phyloP scores from a whole-genome alignment of 495 filamentous ascomycete species.

The Penicillium fimorum region DNA sequence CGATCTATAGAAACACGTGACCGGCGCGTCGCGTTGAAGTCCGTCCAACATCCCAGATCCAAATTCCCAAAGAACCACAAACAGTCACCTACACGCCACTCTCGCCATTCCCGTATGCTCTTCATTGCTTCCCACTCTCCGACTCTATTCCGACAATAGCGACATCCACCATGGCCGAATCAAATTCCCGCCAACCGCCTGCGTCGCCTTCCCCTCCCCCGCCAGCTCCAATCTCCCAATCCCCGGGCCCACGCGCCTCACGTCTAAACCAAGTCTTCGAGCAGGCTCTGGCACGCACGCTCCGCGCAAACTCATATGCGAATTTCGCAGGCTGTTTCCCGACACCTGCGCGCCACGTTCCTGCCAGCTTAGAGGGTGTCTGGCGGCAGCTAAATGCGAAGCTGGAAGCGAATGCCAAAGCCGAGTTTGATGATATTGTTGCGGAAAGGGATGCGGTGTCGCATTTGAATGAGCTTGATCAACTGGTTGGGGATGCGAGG shows the following conservation, averaged over 20 bases:
- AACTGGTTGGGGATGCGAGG: conserved; percentile 66
- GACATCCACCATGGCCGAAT: conserved; percentile 17
- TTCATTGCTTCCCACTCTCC: background rate
- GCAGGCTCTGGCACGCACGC: conserved; percentile 64
- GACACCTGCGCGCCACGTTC: conserved; percentile 68
- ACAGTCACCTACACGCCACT: conserved; percentile 3
- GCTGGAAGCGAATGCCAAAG: conserved; percentile 57
- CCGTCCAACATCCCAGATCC: conserved; percentile 10
- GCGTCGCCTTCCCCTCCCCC: conserved; percentile 54
- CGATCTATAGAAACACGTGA: conserved; percentile 17
- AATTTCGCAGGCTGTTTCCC: conserved; percentile 91
- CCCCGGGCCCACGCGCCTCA: conserved; percentile 73
- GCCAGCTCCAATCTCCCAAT: conserved; percentile 53
- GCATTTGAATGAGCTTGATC: conserved; percentile 80
- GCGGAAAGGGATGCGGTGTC: conserved; percentile 65
- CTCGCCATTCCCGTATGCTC: background rate
- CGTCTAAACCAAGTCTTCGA: conserved; percentile 69
- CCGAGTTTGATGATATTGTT: conserved; percentile 78
- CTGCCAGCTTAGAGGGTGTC: conserved; percentile 62
- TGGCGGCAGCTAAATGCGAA: conserved; percentile 69
- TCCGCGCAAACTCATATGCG: conserved; percentile 68
- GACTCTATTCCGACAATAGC: background rate
- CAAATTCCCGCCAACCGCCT: conserved; percentile 16
- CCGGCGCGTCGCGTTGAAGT: conserved; percentile 22
- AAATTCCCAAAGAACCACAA: conserved; percentile 14